These are phyloP conservation scores for Didymella sp. DNA, from an alignment of 2,329 filamentous ascomycete species.

Conservation along the genomic window DNA sequence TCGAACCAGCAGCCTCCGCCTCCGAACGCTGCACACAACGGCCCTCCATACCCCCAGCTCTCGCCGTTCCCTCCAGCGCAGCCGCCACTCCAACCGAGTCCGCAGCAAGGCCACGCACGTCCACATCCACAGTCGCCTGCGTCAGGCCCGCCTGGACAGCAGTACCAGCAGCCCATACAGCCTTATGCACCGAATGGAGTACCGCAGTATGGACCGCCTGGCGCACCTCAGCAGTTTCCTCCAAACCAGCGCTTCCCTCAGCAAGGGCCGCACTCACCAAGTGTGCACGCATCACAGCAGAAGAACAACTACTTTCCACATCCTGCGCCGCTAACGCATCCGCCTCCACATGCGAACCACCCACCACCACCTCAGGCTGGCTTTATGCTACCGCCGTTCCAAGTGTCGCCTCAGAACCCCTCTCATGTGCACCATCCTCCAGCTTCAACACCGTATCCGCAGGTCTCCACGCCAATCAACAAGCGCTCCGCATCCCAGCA, in stretches of 20 bases:
- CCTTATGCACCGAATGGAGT: slow-evolving; percentile 34
- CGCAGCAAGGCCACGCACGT: slow-evolving; percentile 23
- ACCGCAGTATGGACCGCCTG: slow-evolving; percentile 40
- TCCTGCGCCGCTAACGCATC: slow-evolving; percentile 40
- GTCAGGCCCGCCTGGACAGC: slow-evolving; percentile 48
- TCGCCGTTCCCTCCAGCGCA: slow-evolving; percentile 50
- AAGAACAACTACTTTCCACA: slow-evolving; percentile 45
- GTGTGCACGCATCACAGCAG: slow-evolving; percentile 39
- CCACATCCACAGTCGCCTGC: slow-evolving; percentile 44
- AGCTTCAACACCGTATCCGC: slow-evolving; percentile 31
- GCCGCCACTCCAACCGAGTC: slow-evolving; percentile 38
- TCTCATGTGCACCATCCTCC: slow-evolving; percentile 48
- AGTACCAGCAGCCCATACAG: slow-evolving; percentile 36
- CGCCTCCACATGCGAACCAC: slow-evolving; percentile 44
- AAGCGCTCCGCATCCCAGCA: slow-evolving; percentile 12
- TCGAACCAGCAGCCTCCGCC: slow-evolving; percentile 24
- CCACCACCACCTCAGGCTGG: slow-evolving; percentile 52
- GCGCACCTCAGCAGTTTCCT: slow-evolving; percentile 40
- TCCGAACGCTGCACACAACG: slow-evolving; percentile 39
- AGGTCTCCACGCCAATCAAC: slow-evolving; percentile 39
- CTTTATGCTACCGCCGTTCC: slow-evolving; percentile 58
- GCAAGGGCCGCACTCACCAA: slow-evolving; percentile 43
- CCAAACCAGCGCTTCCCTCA: slow-evolving; percentile 40
- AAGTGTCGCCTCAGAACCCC: slow-evolving; percentile 55
- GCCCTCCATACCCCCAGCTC: slow-evolving; percentile 44